Percentiles rank a stretch among this genome's conserved stretches.
Evolutionary conservation across 768 basidiomycete genomes (phyloP).

Genomic region (Boletus rubropictus): DNA sequence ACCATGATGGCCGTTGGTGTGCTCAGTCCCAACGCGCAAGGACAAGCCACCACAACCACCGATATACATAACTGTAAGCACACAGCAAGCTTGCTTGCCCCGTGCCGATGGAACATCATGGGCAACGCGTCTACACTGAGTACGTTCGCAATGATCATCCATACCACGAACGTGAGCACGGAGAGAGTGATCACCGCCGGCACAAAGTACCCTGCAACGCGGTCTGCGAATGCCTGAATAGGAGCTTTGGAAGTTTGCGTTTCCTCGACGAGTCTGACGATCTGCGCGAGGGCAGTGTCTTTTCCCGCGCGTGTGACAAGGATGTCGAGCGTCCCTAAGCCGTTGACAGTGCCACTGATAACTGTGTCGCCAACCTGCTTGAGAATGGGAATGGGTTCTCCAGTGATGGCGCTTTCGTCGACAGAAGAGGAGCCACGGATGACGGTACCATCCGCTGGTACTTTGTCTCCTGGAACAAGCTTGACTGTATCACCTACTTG

Average conservation of each 20-base stretch:
- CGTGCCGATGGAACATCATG: constrained; percentile 76
- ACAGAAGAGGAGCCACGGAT: constrained; percentile 79
- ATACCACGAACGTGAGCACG: constrained; percentile 70
- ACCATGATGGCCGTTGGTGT: constrained; percentile 99
- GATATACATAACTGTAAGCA: constrained; percentile 97
- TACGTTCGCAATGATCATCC: constrained; percentile 70
- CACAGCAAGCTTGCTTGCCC: constrained; percentile 79
- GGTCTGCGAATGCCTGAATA: constrained; percentile 95
- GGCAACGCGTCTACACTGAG: constrained; percentile 60
- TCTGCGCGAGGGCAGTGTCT: constrained; percentile 94
- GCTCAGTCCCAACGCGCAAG: constrained; percentile 91
- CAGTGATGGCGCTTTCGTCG: constrained; percentile 95
- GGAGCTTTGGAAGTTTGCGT: constrained; percentile 98
- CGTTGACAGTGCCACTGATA: constrained; percentile 96
- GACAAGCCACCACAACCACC: constrained; percentile 96
- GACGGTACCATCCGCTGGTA: constrained; percentile 93
- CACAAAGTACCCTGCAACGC: constrained; percentile 91
- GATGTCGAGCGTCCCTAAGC: constrained; percentile 96
- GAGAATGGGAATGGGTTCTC: constrained; percentile 83
- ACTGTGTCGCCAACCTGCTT: constrained; percentile 82
- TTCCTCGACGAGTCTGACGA: constrained; percentile 94
- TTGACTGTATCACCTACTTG: constrained; percentile 93
- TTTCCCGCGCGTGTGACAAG: constrained; percentile 91
- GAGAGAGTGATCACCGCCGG: constrained; percentile 85
- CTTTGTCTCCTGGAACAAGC: constrained; percentile 92